These are phyloP conservation scores for Stachybotrys chlorohalonatus DNA, from an alignment of 2,329 filamentous ascomycete species.

Conservation along the genomic window DNA sequence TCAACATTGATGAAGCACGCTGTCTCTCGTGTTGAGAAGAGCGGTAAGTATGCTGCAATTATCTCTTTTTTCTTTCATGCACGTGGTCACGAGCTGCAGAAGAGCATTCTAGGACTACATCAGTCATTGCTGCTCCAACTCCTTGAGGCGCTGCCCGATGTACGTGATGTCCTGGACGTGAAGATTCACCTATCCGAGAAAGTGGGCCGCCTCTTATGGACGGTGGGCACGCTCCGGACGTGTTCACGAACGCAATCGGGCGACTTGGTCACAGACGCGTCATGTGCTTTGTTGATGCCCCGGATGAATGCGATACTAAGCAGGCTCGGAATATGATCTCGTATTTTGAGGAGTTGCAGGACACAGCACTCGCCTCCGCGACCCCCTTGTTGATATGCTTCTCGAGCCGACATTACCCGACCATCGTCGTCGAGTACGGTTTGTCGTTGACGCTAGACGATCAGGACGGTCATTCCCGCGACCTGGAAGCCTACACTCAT, in stretches of 20 bases:
- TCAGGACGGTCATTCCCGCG: constrained; percentile 22
- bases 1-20: not conserved
- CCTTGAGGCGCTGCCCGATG: not conserved
- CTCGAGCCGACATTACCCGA: constrained; percentile 36
- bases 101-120: not conserved
- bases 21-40: not conserved
- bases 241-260: not conserved
- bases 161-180: not conserved
- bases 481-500: constrained; percentile 22
- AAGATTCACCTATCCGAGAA: not conserved
- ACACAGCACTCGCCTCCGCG: constrained; percentile 9
- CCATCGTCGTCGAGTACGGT: constrained; percentile 22
- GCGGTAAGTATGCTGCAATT: not conserved
- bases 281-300: not conserved
- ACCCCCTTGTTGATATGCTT: constrained; percentile 26
- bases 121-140: not conserved
- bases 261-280: not conserved
- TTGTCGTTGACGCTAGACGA: constrained; percentile 22
- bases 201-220: constrained; percentile 3
- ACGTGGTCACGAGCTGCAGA: not conserved
- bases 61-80: not conserved
- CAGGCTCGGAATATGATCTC: constrained; percentile 28
- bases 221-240: not conserved
- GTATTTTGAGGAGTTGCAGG: constrained; percentile 29
- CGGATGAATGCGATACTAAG: constrained; percentile 18